phyloP scores from a whole-genome alignment of 176 grass and related monocot genomes.

The Alopecurus myosuroides region DNA sequence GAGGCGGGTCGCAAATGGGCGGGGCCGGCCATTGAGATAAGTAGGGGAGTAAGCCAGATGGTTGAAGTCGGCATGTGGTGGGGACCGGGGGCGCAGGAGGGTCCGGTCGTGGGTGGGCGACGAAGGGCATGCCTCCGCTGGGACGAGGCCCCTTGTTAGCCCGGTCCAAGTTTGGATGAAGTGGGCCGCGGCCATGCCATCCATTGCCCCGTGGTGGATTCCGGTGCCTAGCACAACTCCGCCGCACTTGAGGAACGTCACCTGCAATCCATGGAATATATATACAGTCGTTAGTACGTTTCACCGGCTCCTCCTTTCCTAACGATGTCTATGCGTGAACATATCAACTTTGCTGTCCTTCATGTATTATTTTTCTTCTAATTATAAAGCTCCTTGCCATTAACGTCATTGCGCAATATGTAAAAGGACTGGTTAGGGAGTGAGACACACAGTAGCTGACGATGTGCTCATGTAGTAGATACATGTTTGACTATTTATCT shows the following conservation, averaged over 20 bases:
- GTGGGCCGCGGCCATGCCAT: background rate
- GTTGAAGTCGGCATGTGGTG: background rate
- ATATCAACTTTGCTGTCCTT: no score
- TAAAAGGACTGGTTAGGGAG: no score
- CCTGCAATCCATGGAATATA: no score
- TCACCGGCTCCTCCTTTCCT: no score
- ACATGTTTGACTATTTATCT: no score
- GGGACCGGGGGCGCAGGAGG: background rate
- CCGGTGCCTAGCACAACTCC: background rate
- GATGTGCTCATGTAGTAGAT: no score
- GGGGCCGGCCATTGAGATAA: background rate
- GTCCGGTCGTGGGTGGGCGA: background rate
- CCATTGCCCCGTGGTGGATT: background rate
- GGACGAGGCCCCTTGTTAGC: background rate
- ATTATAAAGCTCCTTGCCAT: no score
- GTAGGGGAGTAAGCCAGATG: background rate
- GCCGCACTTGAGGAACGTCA: background rate
- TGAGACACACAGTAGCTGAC: no score
- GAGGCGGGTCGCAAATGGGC: background rate
- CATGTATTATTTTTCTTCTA: no score
- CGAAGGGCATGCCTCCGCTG: background rate
- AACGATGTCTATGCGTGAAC: no score
- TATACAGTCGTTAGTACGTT: no score
- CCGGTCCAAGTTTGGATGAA: background rate
- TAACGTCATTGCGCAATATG: no score